Evolutionary conservation across 352 stramenopile genomes (phyloP), one percentile per base, ranked within the genome.

Genomic region (Phytophthora ohioensis): DNA sequence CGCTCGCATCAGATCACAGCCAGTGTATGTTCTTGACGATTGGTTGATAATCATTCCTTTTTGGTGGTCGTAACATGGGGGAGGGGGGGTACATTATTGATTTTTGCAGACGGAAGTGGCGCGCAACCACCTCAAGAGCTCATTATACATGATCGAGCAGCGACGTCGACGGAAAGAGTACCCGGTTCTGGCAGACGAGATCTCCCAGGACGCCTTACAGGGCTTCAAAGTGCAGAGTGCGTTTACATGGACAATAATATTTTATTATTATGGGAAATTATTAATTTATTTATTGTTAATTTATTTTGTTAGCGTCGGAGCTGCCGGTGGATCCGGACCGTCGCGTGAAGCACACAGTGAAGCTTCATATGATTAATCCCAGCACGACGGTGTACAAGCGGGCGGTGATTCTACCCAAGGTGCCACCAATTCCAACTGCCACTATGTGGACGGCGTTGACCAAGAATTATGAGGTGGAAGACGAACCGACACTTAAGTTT

Each of bases 401-500:
- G 4, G 52, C 60, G 1, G 79, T 92, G 31, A 60, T 91, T 56
- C 70, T 94, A 45, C 85, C 85, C 13, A 72, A 73, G 38, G 65
- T 92, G 3, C 81, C 77, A 6, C 63, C 74, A 3, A 80, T 78
- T 41, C 85, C 85, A n/a, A 83, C 69, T 21, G 72, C 78, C 9
- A 92, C 80, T 31, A 93, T 92, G 87, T 94, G 87, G 87, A 94
- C 87, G 36, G 83, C 82, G 8, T 67, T 97, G 32, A 84, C 81
- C 21, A 94, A 91, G 43, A 95, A 95, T 57, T 95, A 91, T 68
- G 74, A 87, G 32, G 85, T 93, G 13, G 89, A 97, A 42, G 94
- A 98, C 72, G 85, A 98, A 67, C 84, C 84, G 15, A 75, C 92
- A 56, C 82, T 93, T 55, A 85, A 87, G 57, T 87, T 78, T 64